Conservation (phyloP, 805 yeast genomes). For the Sugiyamaella smithiae region DNA sequence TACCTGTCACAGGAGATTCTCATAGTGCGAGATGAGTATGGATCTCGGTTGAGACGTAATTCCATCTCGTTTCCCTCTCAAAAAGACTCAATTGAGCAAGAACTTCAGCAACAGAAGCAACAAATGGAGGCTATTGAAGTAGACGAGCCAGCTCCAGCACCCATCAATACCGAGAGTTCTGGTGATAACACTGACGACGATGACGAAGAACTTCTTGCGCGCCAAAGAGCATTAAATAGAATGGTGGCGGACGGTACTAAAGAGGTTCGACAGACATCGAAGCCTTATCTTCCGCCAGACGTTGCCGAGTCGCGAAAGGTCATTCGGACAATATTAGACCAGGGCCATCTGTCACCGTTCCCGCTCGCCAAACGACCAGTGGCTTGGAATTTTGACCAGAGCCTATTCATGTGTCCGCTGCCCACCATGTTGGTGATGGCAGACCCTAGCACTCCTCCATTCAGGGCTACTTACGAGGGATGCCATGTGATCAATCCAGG, state of each 20-base stretch:
- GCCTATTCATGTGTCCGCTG: constrained; percentile 69
- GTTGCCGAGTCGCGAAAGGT: constrained; percentile 44
- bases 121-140: not conserved
- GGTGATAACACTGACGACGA: constrained; percentile 18
- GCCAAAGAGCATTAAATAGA: constrained; percentile 20
- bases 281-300: constrained; percentile 26
- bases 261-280: constrained; percentile 9
- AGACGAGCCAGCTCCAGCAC: not conserved
- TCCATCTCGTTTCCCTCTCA: constrained; percentile 50
- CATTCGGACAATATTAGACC: constrained; percentile 79
- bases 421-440: constrained; percentile 63
- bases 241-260: constrained; percentile 16
- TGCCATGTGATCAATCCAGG: constrained; percentile 79
- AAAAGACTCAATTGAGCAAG: constrained; percentile 15
- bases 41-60: constrained; percentile 67
- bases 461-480: constrained; percentile 76
- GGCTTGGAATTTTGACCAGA: constrained; percentile 65
- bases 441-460: constrained; percentile 69
- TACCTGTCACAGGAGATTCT: constrained; percentile 84
- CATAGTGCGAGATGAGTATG: constrained; percentile 67
- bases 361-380: constrained; percentile 57
- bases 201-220: constrained; percentile 24
- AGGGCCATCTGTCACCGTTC: constrained; percentile 85
- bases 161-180: constrained; percentile 3
- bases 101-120: constrained; percentile 18